Conservation (phyloP, 352 stramenopile species). For the Sclerospora graminicola region DNA sequence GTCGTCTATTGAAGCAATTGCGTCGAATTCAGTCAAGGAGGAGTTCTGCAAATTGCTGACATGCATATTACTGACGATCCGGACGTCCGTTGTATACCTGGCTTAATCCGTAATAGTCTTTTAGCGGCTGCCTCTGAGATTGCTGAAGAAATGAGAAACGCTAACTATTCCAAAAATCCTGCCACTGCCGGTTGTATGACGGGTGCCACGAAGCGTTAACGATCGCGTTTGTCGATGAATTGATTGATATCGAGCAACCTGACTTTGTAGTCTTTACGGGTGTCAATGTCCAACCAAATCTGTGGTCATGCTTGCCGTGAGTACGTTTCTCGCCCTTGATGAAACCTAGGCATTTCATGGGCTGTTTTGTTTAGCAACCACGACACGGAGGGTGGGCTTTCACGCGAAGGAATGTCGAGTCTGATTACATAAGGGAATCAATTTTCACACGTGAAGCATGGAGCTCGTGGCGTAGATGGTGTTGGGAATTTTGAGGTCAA, state of each 20-base stretch:
- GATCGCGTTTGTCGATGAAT: conserved; percentile 35
- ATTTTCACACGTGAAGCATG: conserved; percentile 38
- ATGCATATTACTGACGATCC: conserved; percentile 44
- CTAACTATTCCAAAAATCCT: conserved; percentile 14
- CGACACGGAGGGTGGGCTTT: conserved; percentile 37
- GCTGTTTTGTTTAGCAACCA: conserved; percentile 58
- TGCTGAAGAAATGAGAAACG: conserved; percentile 11
- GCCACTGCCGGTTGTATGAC: conserved; percentile 13
- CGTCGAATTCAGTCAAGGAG: conserved; percentile 12
- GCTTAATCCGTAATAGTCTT: conserved; percentile 11
- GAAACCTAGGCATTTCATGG: conserved; percentile 41
- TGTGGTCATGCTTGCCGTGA: conserved; percentile 26
- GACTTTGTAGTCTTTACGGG: conserved; percentile 60
- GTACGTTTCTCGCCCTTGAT: conserved; percentile 22
- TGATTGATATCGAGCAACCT: conserved; percentile 48
- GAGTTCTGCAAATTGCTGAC: conserved; percentile 62
- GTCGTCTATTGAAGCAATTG: conserved; percentile 18
- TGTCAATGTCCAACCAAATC: conserved; percentile 42
- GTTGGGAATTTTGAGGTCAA: conserved; percentile 60
- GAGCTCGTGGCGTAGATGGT: conserved; percentile 32
- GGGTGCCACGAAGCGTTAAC: conserved; percentile 39
- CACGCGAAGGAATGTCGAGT: conserved; percentile 29
- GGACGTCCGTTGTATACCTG: conserved; percentile 22
- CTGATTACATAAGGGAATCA: conserved; percentile 24
- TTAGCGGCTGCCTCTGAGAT: conserved; percentile 19